These are phyloP conservation scores for Aspergillus udagawae DNA, from an alignment of 2,329 filamentous ascomycete species.

Conservation along the genomic window DNA sequence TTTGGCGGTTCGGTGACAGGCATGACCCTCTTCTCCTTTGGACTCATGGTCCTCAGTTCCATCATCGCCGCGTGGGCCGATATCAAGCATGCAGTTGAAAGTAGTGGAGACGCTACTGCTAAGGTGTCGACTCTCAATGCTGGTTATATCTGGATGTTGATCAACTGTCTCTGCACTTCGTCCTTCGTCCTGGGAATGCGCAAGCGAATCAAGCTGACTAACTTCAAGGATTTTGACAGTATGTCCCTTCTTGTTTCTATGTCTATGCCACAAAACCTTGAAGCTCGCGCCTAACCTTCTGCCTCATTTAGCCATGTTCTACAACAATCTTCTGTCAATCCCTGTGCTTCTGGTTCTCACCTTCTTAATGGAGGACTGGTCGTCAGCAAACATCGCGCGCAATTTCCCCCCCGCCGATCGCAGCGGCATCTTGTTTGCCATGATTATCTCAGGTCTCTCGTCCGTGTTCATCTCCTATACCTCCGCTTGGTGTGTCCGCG, in stretches of 20 bases:
- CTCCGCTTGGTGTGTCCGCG: conserved; percentile 96
- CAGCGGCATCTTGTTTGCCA: conserved; percentile 76
- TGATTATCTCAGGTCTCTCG: conserved; percentile 89
- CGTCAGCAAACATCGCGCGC: conserved; percentile 69
- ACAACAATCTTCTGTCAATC: conserved; percentile 97
- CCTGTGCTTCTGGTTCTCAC: conserved; percentile 82
- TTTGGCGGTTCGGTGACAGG: conserved; percentile 89
- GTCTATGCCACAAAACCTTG: background rate
- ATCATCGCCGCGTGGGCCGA: conserved; percentile 96
- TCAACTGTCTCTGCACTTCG: conserved; percentile 94
- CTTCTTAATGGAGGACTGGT: conserved; percentile 88
- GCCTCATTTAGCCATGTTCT: conserved; percentile 78
- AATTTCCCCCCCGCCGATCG: conserved; percentile 86
- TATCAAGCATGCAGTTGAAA: conserved; percentile 76
- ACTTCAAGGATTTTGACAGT: conserved; percentile 99
- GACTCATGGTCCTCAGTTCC: conserved; percentile 92
- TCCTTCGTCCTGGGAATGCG: conserved; percentile 89
- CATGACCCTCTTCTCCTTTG: conserved; percentile 87
- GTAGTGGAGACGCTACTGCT: conserved; percentile 62
- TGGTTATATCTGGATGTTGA: conserved; percentile 95
- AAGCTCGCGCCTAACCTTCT: conserved; percentile 17
- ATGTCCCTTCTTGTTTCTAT: conserved; percentile 43
- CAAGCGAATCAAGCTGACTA: conserved; percentile 98
- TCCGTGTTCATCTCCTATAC: conserved; percentile 99
- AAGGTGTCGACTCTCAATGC: conserved; percentile 87